These are phyloP conservation scores for Arthrobotrys sinensis DNA, from an alignment of 2,329 filamentous ascomycete genomes.

Conservation along the genomic window DNA sequence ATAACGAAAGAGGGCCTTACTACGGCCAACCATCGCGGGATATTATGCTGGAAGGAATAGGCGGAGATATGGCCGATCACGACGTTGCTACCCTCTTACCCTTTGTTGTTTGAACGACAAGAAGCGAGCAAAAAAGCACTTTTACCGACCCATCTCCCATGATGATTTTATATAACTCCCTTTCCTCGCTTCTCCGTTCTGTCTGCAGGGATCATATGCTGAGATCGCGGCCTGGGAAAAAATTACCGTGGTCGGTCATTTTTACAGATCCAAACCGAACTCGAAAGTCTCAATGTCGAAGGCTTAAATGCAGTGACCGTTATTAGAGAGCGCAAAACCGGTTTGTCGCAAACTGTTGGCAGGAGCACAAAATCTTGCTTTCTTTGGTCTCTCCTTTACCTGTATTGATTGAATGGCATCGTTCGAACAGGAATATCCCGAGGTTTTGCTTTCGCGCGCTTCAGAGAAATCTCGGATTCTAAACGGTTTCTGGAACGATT, in stretches of 20 bases:
- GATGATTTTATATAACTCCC: slow-evolving; percentile 64
- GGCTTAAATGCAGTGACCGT: slow-evolving; percentile 74
- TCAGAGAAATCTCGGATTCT: slow-evolving; percentile 70
- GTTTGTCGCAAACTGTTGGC: slow-evolving; percentile 66
- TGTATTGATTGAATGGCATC: slow-evolving; percentile 61
- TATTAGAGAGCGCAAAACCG: slow-evolving; percentile 74
- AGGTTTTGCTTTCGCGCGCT: slow-evolving; percentile 74
- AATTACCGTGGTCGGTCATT: slow-evolving; percentile 62
- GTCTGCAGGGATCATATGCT: slow-evolving; percentile 64
- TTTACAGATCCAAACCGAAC: slow-evolving; percentile 73
- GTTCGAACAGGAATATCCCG: slow-evolving; percentile 71
- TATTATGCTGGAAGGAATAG: slow-evolving; percentile 73
- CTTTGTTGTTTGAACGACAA: slow-evolving; percentile 66
- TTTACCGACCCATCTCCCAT: slow-evolving; percentile 66
- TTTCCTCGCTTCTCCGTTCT: slow-evolving; percentile 62
- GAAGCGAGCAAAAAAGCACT: slow-evolving; percentile 64
- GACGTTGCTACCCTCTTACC: slow-evolving; percentile 71
- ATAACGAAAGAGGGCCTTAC: slow-evolving; percentile 60
- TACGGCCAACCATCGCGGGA: slow-evolving; percentile 63
- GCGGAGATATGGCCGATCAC: slow-evolving; percentile 70
- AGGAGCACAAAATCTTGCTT: slow-evolving; percentile 46
- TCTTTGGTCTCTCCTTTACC: slow-evolving; percentile 45
- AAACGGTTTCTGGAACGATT: slow-evolving; percentile 72
- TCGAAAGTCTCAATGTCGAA: slow-evolving; percentile 71
- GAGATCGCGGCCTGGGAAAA: slow-evolving; percentile 61